Conservation (phyloP, 768 basidiomycete genomes). For the Gymnopilus dilepis region DNA sequence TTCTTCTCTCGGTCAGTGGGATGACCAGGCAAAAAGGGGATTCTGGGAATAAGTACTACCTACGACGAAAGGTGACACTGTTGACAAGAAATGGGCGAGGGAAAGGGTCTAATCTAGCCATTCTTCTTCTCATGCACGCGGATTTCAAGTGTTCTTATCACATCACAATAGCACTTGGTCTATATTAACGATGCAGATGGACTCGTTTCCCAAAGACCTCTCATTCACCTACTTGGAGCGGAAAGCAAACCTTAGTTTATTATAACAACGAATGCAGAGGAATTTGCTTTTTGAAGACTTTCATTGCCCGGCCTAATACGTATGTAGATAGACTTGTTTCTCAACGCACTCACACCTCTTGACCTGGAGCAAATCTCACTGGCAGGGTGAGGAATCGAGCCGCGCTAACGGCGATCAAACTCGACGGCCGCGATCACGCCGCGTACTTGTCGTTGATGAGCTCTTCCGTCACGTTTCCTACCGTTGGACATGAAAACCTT, state of each 20-base stretch:
- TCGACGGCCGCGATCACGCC: neutral
- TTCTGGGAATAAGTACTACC: neutral
- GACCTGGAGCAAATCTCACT: too few relatives aligned
- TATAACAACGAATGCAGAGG: too few relatives aligned
- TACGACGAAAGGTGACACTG: neutral
- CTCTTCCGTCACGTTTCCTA: neutral
- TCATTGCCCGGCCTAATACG: too few relatives aligned
- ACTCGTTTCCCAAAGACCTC: neutral
- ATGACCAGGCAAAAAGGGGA: neutral
- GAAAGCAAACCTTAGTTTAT: too few relatives aligned
- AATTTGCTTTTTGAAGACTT: too few relatives aligned
- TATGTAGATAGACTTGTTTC: too few relatives aligned
- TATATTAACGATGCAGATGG: neutral
- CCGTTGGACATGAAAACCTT: conserved; percentile 10
- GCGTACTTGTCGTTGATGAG: neutral
- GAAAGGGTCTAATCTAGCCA: neutral
- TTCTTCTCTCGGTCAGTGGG: neutral
- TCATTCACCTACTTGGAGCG: too few relatives aligned
- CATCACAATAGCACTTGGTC: neutral
- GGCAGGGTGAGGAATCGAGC: too few relatives aligned
- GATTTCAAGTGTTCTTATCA: neutral
- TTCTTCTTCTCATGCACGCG: neutral
- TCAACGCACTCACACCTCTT: too few relatives aligned
- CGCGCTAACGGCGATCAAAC: conserved; percentile 15
- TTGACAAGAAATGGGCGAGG: neutral